phyloP scores from a whole-genome alignment of 106 monocot genomes.

The Dendrobium chrysotoxum region DNA sequence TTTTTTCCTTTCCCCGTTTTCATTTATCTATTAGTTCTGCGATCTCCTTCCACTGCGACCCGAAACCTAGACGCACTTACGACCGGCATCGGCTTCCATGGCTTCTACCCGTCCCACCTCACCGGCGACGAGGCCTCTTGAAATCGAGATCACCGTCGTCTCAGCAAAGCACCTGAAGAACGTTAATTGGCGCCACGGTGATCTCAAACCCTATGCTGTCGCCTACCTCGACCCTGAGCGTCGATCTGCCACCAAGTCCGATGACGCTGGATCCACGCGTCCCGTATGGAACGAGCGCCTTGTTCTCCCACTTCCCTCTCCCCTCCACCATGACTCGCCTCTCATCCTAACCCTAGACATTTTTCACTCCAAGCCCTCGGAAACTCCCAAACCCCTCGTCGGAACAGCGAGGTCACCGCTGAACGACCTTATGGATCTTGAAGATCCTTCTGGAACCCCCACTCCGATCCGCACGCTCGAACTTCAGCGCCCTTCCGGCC shows the following conservation, averaged over 20 bases:
- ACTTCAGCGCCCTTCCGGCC: constrained; percentile 80
- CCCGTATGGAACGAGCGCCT: constrained; percentile 96
- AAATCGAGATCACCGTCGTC: constrained; percentile 60
- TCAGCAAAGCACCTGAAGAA: constrained; percentile 97
- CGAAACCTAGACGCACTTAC: neutral
- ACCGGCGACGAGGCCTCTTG: constrained; percentile 10
- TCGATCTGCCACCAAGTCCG: constrained; percentile 71
- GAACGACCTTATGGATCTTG: constrained; percentile 31
- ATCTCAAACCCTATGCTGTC: constrained; percentile 89
- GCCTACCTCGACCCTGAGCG: constrained; percentile 65
- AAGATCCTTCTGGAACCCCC: constrained; percentile 7
- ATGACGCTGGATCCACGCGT: constrained; percentile 56
- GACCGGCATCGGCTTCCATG: neutral
- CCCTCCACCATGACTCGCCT: constrained; percentile 17
- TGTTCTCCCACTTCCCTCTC: constrained; percentile 42
- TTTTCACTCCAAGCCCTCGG: constrained; percentile 93
- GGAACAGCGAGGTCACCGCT: constrained; percentile 49
- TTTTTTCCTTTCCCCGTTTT: no score
- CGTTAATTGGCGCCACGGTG: constrained; percentile 94
- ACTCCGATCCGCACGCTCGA: constrained; percentile 46
- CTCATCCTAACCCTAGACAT: constrained; percentile 64
- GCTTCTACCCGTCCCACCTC: constrained; percentile 5
- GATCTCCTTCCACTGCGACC: neutral
- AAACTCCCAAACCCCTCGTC: constrained; percentile 89
- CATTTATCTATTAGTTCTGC: no score